These are phyloP conservation scores for Cladosporium cucumerinum DNA, from an alignment of 2,329 filamentous ascomycete species.

Conservation along the genomic window DNA sequence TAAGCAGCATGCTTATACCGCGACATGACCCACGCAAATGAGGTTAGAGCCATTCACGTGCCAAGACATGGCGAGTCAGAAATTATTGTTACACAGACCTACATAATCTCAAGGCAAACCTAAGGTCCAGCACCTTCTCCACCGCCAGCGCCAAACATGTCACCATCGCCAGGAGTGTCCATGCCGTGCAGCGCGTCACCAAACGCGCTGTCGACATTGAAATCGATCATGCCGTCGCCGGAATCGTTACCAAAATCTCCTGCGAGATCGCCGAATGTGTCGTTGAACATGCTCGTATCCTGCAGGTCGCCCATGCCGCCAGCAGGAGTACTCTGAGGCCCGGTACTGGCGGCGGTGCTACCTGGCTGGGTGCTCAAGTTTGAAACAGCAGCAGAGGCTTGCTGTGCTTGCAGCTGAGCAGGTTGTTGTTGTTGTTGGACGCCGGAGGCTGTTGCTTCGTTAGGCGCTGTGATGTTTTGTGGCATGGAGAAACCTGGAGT, in stretches of 20 bases:
- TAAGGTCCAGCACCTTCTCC: slow-evolving; percentile 14
- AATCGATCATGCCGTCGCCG: slow-evolving; percentile 47
- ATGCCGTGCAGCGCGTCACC: slow-evolving; percentile 73
- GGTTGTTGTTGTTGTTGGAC: slow-evolving; percentile 6
- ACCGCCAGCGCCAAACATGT: slow-evolving; percentile 17
- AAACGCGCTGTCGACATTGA: slow-evolving; percentile 68
- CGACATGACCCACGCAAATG: background rate
- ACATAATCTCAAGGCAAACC: background rate
- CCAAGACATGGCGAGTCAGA: background rate
- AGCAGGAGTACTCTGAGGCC: slow-evolving; percentile 10
- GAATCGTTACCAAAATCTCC: slow-evolving; percentile 58
- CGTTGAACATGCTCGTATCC: slow-evolving; percentile 24
- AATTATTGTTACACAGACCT: background rate
- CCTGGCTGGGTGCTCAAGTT: background rate
- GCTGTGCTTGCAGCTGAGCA: background rate
- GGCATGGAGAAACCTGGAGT: background rate
- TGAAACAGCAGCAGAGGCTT: slow-evolving; percentile 9
- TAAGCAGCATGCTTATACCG: too few species aligned
- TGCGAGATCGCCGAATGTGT: slow-evolving; percentile 39
- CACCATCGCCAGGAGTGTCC: slow-evolving; percentile 30
- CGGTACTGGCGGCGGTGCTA: slow-evolving; percentile 14
- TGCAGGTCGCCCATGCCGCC: slow-evolving; percentile 11
- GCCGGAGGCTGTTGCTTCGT: background rate
- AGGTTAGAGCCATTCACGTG: background rate
- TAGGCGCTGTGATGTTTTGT: background rate